Evolutionary conservation across 257 asterid species (phyloP).

Genomic region (Knoxia roxburghii): DNA sequence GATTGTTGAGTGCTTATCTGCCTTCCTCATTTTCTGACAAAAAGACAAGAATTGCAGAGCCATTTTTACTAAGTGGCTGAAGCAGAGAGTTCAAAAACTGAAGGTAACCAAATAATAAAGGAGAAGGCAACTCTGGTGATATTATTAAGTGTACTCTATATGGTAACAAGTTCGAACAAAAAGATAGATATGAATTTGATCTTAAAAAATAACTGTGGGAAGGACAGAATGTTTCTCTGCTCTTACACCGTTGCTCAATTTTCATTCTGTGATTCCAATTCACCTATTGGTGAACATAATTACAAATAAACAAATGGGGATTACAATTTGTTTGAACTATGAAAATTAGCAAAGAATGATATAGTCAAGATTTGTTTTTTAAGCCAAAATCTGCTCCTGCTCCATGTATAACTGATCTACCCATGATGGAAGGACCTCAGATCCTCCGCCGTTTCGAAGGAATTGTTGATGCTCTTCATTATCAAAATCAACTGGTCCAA

Average conservation of each 20-base stretch:
- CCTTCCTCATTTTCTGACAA: constrained; percentile 6
- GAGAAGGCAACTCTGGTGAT: too few relatives aligned
- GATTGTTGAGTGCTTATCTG: not conserved
- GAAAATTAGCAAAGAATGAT: constrained; percentile 13
- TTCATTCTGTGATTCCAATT: constrained; percentile 7
- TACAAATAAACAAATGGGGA: constrained; percentile 21
- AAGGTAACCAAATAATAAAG: too few relatives aligned
- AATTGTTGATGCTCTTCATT: constrained; percentile 16
- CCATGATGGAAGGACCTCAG: constrained; percentile 26
- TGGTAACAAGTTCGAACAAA: not conserved
- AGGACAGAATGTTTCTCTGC: constrained; percentile 26
- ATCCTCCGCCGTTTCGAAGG: constrained; percentile 12
- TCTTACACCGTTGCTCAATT: constrained; percentile 4
- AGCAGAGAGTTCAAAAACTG: too few relatives aligned
- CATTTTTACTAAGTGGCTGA: not conserved
- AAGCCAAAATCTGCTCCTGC: constrained; percentile 35
- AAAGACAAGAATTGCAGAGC: constrained; percentile 15
- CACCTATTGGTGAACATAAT: constrained; percentile 17
- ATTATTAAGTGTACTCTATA: too few relatives aligned
- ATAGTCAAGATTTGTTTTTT: constrained; percentile 6
- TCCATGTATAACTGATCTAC: constrained; percentile 34
- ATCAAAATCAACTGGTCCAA: constrained; percentile 8
- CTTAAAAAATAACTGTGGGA: constrained; percentile 7
- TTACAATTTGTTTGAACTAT: constrained; percentile 8
- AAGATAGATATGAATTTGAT: not conserved